phyloP scores from a whole-genome alignment of 352 stramenopile genomes.

The Phytophthora sojae region DNA sequence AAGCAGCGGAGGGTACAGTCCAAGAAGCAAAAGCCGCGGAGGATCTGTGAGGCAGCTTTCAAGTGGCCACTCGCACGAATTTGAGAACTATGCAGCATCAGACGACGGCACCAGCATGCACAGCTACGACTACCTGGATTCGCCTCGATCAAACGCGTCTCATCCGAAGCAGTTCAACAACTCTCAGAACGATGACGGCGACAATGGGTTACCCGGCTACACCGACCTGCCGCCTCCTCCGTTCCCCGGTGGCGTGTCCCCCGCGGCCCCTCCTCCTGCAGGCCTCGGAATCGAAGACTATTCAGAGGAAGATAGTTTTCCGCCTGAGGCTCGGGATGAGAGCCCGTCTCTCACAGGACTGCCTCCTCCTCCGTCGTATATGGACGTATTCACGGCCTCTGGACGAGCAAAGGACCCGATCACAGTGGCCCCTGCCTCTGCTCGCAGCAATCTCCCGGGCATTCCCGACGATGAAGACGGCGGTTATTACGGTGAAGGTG shows the following conservation, averaged over 20 bases:
- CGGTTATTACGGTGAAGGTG: conserved; percentile 16
- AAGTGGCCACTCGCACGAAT: conserved; percentile 16
- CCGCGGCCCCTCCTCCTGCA: conserved; percentile 1
- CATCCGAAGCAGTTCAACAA: conserved; percentile 21
- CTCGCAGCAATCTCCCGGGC: conserved; percentile 34
- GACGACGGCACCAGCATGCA: conserved; percentile 43
- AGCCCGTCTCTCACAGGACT: conserved; percentile 38
- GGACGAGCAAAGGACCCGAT: conserved; percentile 39
- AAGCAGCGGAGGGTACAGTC: conserved; percentile 38
- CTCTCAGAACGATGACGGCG: conserved; percentile 25
- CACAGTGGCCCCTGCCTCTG: conserved; percentile 17
- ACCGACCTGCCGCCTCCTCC: conserved; percentile 28
- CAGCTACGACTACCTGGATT: conserved; percentile 46
- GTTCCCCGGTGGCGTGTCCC: conserved; percentile 25
- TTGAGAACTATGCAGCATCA: conserved; percentile 43
- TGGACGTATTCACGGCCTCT: conserved; percentile 60
- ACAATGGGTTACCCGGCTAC: conserved; percentile 26
- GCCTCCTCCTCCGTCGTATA: conserved; percentile 59
- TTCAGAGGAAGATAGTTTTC: conserved; percentile 47
- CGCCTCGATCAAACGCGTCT: conserved; percentile 37
- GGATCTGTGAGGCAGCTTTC: conserved; percentile 35
- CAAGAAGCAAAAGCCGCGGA: conserved; percentile 27
- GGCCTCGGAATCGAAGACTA: conserved; percentile 16
- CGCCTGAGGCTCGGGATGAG: conserved; percentile 31
- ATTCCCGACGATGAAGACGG: conserved; percentile 37